A percentile compares a stretch with the other conserved stretches of the same genome.
Evolutionary conservation across 345 rosid genomes (phyloP).

Genomic region (Gossypium mustelinum): DNA sequence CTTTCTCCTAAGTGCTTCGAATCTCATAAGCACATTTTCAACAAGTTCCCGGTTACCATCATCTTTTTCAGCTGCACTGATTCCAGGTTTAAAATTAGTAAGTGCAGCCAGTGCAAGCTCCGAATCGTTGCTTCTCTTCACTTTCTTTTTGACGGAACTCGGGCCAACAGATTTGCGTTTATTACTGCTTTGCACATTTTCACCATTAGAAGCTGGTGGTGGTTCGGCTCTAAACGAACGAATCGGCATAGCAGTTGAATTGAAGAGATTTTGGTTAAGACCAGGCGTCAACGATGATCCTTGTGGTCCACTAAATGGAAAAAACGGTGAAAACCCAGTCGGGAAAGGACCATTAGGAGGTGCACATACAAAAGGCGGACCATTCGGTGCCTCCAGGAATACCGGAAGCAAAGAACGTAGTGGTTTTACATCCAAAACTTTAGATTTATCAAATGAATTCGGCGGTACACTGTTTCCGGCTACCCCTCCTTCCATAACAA

Average conservation of each 20-base stretch:
- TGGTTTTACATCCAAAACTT: neutral
- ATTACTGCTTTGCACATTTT: neutral
- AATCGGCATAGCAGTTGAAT: constrained; percentile 42
- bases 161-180: neutral
- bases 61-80: constrained; percentile 32
- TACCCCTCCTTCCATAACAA: neutral
- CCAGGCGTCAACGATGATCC: constrained; percentile 31
- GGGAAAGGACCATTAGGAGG: constrained; percentile 57
- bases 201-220: constrained; percentile 20
- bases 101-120: neutral
- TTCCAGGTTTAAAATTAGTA: constrained; percentile 24
- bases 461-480: neutral
- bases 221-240: constrained; percentile 44
- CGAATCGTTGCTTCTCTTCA: constrained; percentile 15
- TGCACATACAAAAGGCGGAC: neutral
- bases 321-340: constrained; percentile 62
- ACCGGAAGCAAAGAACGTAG: neutral
- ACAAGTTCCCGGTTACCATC: constrained; percentile 42
- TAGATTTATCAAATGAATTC: neutral
- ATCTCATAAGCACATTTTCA: constrained; percentile 34
- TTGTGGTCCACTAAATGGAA: constrained; percentile 42
- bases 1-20: constrained; percentile 46
- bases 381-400: neutral
- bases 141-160: constrained; percentile 10
- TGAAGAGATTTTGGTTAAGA: constrained; percentile 34